Evolutionary conservation across 257 asterid genomes (phyloP), one percentile per base, ranked within the genome.

Genomic region (Leptodermis oblonga): DNA sequence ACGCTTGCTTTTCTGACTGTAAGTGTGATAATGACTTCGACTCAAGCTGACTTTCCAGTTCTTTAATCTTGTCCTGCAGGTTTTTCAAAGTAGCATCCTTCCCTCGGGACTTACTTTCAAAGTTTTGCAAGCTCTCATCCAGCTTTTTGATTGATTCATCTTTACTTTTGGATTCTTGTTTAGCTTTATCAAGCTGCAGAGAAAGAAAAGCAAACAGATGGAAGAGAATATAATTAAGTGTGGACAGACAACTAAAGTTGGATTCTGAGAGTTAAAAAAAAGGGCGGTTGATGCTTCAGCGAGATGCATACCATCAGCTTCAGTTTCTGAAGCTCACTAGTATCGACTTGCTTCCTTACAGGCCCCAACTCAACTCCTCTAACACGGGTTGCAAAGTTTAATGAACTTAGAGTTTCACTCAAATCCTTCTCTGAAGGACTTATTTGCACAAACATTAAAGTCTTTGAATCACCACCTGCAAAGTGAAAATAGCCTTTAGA

Each of bases 381-480:
- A 52, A 86, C 96, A 65, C 99, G 91, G 14, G 96, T 83, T 20
- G 99, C 99, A 75, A 93, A 93, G 70, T 90, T 90, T 18, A 93
- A 78, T 1, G 99, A 93, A 78, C 99, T 93, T 64, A 88, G 65
- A 39, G 97, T 93, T 82, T 93, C 99, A 41, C 97, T 84, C 9
- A 77, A 23, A 70, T 93, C 99, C 73, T 85, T 90, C 67, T 90
- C 96, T 0, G 99, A 87, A n/a, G 99, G 99, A 80, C 99, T 93
- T 51, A 93, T 93, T 80, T 93, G 99, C 43, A 93, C 96, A 82
- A 93, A 93, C 99, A 93, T 93, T 79, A 93, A 77, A 11, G 97
- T 86, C 81, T 93, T 93, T 43, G 99, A 87, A 72, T 93, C 96
- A 41, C 97, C 99, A 17, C 99, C 99, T 93, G 77, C 62, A 75